A percentile compares a stretch with the other conserved stretches of the same genome.
These are phyloP conservation scores for Wallacemonas sp. DNA, from an alignment of 208 protist genomes.

Conservation along the genomic window DNA sequence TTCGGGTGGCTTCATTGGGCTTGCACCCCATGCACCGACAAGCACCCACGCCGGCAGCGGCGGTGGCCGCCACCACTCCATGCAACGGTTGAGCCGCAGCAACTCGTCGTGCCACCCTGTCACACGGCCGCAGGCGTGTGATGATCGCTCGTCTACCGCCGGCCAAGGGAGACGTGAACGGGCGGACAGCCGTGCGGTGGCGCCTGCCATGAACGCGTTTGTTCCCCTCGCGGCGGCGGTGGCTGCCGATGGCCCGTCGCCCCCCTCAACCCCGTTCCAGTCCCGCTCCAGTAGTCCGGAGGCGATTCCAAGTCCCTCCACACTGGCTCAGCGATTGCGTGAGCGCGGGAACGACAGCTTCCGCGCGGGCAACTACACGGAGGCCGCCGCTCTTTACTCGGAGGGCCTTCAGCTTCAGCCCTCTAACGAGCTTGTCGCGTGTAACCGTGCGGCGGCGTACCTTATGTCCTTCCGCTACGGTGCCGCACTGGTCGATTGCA, in stretches of 20 bases:
- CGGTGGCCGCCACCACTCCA: not conserved
- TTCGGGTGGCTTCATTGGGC: not conserved
- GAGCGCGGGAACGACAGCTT: slow-evolving; percentile 70
- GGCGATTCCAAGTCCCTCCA: not conserved
- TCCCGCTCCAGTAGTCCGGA: not conserved
- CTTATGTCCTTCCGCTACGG: slow-evolving; percentile 57
- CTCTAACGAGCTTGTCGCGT: slow-evolving; percentile 44
- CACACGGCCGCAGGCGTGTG: not conserved
- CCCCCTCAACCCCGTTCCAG: too few species aligned
- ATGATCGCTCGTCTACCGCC: too few species aligned
- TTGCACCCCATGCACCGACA: not conserved
- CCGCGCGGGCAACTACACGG: slow-evolving; percentile 37
- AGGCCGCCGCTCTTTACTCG: slow-evolving; percentile 59
- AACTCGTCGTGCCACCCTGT: not conserved
- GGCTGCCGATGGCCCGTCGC: too few species aligned
- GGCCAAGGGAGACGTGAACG: too few species aligned
- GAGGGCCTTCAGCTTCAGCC: slow-evolving; percentile 58
- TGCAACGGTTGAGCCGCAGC: not conserved
- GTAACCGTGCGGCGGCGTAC: slow-evolving; percentile 78
- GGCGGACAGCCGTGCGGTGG: too few species aligned
- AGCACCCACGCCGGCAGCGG: not conserved
- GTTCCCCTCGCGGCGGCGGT: too few species aligned
- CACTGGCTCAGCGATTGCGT: slow-evolving; percentile 15
- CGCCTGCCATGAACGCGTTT: too few species aligned
- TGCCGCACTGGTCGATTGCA: slow-evolving; percentile 65